Evolutionary conservation across 208 protist genomes (phyloP).

Genomic region (Leishmania aethiopica): DNA sequence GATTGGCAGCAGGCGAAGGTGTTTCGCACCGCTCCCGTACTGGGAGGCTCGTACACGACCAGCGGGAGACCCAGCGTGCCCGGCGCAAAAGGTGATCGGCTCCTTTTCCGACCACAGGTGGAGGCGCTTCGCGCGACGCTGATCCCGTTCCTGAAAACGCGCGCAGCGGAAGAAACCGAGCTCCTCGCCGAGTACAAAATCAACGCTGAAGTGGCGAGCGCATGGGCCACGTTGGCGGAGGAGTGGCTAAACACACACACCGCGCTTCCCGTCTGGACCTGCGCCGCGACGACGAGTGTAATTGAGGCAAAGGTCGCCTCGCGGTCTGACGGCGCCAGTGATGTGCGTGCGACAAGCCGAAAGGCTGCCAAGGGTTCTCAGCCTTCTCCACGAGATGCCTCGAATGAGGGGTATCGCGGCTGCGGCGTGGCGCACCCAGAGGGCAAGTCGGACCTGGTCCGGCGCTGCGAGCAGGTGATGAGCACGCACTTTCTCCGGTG

Average conservation of each 20-base stretch:
- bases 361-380: not conserved
- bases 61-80: not conserved
- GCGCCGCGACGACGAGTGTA: conserved; percentile 10
- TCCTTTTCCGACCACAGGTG: conserved; percentile 39
- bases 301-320: conserved; percentile 21
- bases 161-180: conserved; percentile 25
- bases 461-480: conserved; percentile 61
- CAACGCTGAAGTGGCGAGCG: conserved; percentile 18
- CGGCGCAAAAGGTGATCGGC: conserved; percentile 11
- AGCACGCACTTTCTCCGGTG: conserved; percentile 48
- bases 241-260: conserved; percentile 36
- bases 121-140: conserved; percentile 50
- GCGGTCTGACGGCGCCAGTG: not conserved
- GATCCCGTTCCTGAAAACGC: conserved; percentile 52
- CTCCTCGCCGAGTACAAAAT: conserved; percentile 31
- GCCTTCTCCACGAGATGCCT: not conserved
- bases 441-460: conserved; percentile 43
- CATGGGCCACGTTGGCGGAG: conserved; percentile 36
- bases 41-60: conserved; percentile 60
- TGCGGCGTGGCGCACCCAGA: conserved; percentile 65
- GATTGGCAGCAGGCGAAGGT: conserved; percentile 84
- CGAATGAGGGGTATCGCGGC: conserved; percentile 9
- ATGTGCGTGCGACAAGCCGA: not conserved
- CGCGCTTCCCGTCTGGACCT: conserved; percentile 53
- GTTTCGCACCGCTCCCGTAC: conserved; percentile 57